Conservation (phyloP, 2,329 filamentous ascomycete genomes). For the Monosporascus sp. region DNA sequence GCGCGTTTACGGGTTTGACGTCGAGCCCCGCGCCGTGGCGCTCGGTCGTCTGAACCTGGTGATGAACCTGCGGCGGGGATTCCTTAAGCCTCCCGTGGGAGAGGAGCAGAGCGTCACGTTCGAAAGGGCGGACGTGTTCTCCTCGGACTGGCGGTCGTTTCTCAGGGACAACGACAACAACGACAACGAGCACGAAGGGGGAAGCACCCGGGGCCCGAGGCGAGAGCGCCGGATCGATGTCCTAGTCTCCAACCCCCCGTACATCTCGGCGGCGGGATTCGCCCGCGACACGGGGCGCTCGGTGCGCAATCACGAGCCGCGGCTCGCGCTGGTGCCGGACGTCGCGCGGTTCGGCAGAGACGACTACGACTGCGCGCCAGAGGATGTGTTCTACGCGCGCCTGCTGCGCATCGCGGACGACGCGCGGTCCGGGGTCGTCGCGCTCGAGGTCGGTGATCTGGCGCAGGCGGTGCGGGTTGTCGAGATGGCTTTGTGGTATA, state of each 20-base stretch:
- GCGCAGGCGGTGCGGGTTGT: conserved; percentile 63
- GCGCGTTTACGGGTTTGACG: conserved; percentile 64
- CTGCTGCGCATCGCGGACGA: conserved; percentile 51
- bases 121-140: conserved; percentile 44
- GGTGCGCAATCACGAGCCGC: conserved; percentile 78
- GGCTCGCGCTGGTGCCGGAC: conserved; percentile 64
- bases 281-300: conserved; percentile 60
- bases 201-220: background rate
- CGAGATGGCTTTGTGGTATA: conserved; percentile 34
- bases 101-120: conserved; percentile 36
- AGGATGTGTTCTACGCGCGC: conserved; percentile 62
- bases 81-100: conserved; percentile 18
- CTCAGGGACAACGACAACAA: conserved; percentile 8
- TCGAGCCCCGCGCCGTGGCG: conserved; percentile 59
- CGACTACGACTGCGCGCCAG: conserved; percentile 16
- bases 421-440: conserved; percentile 48
- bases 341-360: conserved; percentile 6
- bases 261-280: conserved; percentile 67
- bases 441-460: conserved; percentile 69
- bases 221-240: conserved; percentile 46
- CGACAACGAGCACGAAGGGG: conserved; percentile 1
- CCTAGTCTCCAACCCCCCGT: conserved; percentile 85
- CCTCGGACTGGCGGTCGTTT: conserved; percentile 29
- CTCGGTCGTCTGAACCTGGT: conserved; percentile 62
- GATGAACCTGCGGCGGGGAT: conserved; percentile 37